Evolutionary conservation across 352 stramenopile species (phyloP).

Genomic region (Phytophthora rubi): DNA sequence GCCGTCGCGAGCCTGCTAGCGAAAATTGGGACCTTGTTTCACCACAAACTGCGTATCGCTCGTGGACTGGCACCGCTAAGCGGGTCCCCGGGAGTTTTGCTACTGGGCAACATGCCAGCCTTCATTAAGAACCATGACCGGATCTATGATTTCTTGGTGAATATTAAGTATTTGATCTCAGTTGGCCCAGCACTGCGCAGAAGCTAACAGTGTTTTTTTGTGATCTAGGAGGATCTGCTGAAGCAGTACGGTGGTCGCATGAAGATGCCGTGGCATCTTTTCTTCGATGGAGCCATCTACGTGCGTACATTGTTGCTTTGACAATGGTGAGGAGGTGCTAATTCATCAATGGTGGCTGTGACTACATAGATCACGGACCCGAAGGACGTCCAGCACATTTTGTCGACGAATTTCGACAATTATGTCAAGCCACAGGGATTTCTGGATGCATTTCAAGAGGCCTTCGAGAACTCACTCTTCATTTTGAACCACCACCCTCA

Average conservation of each 20-base stretch:
- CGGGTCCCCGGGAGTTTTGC: constrained; percentile 48
- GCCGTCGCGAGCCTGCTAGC: constrained; percentile 7
- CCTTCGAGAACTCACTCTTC: constrained; percentile 81
- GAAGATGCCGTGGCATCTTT: constrained; percentile 73
- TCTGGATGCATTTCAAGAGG: constrained; percentile 65
- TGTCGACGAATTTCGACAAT: constrained; percentile 69
- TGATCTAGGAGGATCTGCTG: constrained; percentile 44
- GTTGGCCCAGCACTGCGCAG: background rate
- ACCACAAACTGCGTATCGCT: constrained; percentile 64
- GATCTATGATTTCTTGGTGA: constrained; percentile 65
- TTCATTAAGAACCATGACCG: constrained; percentile 59
- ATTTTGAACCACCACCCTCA: constrained; percentile 72
- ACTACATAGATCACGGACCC: constrained; percentile 53
- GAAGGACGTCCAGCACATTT: constrained; percentile 72
- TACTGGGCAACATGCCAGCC: constrained; percentile 62
- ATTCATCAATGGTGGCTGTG: background rate
- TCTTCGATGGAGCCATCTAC: constrained; percentile 68
- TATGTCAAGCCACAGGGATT: constrained; percentile 80
- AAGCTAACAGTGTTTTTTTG: background rate
- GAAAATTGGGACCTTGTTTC: constrained; percentile 31
- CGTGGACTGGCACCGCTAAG: constrained; percentile 48
- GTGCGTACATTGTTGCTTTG: constrained; percentile 20
- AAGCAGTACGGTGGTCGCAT: constrained; percentile 52
- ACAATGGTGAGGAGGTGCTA: background rate
- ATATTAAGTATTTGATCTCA: background rate